Evolutionary conservation across 1,284 basidiomycete species (phyloP), one percentile per base, ranked within the genome.

Genomic region (Hymenochaete sp.): DNA sequence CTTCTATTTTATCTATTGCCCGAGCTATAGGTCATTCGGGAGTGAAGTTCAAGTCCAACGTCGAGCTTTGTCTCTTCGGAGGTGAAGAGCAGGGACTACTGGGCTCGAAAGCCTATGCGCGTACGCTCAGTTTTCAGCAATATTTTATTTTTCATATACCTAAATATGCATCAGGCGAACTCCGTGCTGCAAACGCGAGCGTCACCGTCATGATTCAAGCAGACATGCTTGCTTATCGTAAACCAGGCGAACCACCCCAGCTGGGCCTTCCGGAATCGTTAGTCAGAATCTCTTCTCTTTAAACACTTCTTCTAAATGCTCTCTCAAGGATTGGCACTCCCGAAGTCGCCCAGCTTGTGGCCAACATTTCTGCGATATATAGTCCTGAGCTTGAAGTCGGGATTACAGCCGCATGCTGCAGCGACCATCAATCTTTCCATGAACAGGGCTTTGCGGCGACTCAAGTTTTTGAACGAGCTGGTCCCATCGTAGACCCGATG

Each of bases 361-460:
- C 75, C 13, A 87, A 85, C 56, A 59, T 90, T 3, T 82, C 86
- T 10, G 64, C 63, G 2, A 69, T 86, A 38, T 93, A 93, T 61
- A 82, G 82, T 50, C 89, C 88, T 16, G 87, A 92, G 59, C 70
- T 93, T 13, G 72, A 67, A 3, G 78, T 93, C 26, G 90, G 89
- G n/a, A 72, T 69, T 48, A 85, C 88, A 0, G 55, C 73, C 2
- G 85, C 76, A 24, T 93, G 90, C 64, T 93, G 90, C 65, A 89
- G 86, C 53, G 90, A 92, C 57, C 88, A 93, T 60, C 81, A 82
- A 79, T 84, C 82, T 38, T 92, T 92, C 74, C 74, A 84, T 52
- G 65, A 81, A 43, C 78, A 81, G 56, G 89, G 88, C 9, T 92
- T 81, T 68, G 79, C 88, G 3, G 75, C 89, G 0, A 86, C 84